phyloP scores from a whole-genome alignment of 129 eudicot species.

The Flaveria sonorensis region DNA sequence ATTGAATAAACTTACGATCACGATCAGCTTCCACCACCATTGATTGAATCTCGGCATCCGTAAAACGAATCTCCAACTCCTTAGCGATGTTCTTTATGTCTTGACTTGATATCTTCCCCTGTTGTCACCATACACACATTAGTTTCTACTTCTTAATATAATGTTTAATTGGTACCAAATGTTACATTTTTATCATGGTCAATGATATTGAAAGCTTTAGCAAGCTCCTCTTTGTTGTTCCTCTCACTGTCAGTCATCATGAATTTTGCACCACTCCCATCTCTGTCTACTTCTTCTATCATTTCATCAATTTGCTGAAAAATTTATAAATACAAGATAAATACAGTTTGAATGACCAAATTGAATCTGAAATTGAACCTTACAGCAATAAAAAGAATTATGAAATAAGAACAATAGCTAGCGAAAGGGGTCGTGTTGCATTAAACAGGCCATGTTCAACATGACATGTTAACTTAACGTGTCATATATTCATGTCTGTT shows the following conservation, averaged over 20 bases:
- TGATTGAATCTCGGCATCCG: slow-evolving; percentile 58
- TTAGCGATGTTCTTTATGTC: slow-evolving; percentile 68
- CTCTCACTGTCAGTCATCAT: slow-evolving; percentile 91
- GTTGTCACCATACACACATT: slow-evolving; percentile 1
- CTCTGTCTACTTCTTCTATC: slow-evolving; percentile 79
- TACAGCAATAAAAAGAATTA: background rate
- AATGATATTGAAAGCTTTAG: slow-evolving; percentile 63
- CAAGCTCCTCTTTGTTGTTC: slow-evolving; percentile 63
- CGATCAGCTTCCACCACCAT: slow-evolving; percentile 82
- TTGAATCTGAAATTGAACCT: background rate
- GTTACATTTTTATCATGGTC: slow-evolving; percentile 76
- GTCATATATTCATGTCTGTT: no score
- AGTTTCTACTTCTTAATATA: slow-evolving; percentile 14
- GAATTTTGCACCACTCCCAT: slow-evolving; percentile 85
- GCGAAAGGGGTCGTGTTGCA: background rate
- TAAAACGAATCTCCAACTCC: slow-evolving; percentile 66
- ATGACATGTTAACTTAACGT: background rate
- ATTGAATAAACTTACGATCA: slow-evolving; percentile 51
- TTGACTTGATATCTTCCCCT: slow-evolving; percentile 71
- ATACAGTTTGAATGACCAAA: background rate
- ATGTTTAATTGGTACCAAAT: slow-evolving; percentile 36
- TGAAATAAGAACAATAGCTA: background rate
- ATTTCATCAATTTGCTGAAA: slow-evolving; percentile 62
- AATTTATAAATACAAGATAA: background rate
- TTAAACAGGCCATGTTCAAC: background rate